Evolutionary conservation across 768 basidiomycete species (phyloP), one percentile per base, ranked within the genome.

Genomic region (Leccinellum rugosiceps): DNA sequence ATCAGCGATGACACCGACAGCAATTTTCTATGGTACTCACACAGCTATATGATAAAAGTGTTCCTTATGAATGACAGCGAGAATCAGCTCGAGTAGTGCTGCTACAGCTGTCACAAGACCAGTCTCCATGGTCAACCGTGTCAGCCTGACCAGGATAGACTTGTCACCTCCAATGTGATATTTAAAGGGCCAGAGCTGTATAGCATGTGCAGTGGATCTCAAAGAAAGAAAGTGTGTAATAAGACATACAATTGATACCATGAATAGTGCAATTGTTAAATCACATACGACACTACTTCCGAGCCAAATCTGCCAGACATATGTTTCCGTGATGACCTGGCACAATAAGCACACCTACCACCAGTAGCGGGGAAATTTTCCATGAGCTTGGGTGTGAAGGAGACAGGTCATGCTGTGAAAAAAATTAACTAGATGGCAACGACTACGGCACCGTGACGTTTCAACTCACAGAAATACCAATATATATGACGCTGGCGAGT

Each of bases 91-190:
- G 1, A 63, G 23, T 15, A 70, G 48, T 1, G 61, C 60, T 0
- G 68, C 58, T 6, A 46, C 45, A 6, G 63, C 56, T 11, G 68
- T 70, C 14, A 70, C 49, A 9, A 63, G 53, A 3, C 68, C 68
- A 0, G 68, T 68, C 45, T 70, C 67, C 9, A 68, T 51, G 17
- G 66, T 61, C n/a, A 70, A 45, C 49, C 48, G 63, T 3, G 66
- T 70, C 8, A 68, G 31, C 21, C 53, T 60, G 47, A 45, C 34
- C 6, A 64, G 26, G 7, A 21, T 48, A 3, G 53, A 59, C 4
- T 50, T 62, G 13, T 43, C 58, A 6, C 43, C 34, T 14, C 9
- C n/a, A 23, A 65, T 53, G 26, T 51, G 10, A 11, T 53, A 55
- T 34, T 51, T 50, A 14, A 61, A 57, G 17, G 58, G 26, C 17